Conservation (phyloP, 139 green algal genomes). For the Pleodorina starrii region DNA sequence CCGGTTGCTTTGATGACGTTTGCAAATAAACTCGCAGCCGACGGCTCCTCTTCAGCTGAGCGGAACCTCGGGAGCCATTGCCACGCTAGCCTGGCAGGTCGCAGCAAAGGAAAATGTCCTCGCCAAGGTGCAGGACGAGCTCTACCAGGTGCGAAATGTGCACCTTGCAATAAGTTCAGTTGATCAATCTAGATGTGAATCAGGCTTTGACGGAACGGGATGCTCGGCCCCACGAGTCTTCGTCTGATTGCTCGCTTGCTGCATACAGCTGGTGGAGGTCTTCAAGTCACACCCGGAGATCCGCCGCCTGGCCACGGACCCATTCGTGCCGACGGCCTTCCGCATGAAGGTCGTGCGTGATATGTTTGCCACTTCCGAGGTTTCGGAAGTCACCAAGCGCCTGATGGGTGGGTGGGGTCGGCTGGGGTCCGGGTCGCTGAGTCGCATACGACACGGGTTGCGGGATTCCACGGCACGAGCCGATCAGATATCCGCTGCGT, state of each 20-base stretch:
- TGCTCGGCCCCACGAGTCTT: too few relatives aligned
- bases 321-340: constrained; percentile 61
- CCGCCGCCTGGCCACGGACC: constrained; percentile 67
- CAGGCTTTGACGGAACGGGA: too few relatives aligned
- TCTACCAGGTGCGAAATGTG: constrained; percentile 68
- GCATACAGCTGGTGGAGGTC: constrained; percentile 55
- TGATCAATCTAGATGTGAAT: too few relatives aligned
- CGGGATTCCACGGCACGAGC: too few relatives aligned
- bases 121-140: constrained; percentile 74
- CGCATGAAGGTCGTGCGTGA: constrained; percentile 63
- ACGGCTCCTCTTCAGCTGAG: constrained; percentile 64
- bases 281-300: constrained; percentile 61
- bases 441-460: too few relatives aligned
- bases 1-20: not conserved
- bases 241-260: too few relatives aligned
- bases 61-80: constrained; percentile 64
- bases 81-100: constrained; percentile 68
- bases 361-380: constrained; percentile 57
- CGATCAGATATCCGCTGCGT: too few relatives aligned
- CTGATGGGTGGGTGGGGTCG: constrained; percentile 58
- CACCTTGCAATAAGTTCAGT: not conserved
- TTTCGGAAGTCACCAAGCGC: constrained; percentile 67
- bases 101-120: constrained; percentile 74
- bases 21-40: constrained; percentile 53
- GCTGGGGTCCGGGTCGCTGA: too few relatives aligned